phyloP scores from a whole-genome alignment of 805 yeast genomes.

The Diddensiella santjacobensis region DNA sequence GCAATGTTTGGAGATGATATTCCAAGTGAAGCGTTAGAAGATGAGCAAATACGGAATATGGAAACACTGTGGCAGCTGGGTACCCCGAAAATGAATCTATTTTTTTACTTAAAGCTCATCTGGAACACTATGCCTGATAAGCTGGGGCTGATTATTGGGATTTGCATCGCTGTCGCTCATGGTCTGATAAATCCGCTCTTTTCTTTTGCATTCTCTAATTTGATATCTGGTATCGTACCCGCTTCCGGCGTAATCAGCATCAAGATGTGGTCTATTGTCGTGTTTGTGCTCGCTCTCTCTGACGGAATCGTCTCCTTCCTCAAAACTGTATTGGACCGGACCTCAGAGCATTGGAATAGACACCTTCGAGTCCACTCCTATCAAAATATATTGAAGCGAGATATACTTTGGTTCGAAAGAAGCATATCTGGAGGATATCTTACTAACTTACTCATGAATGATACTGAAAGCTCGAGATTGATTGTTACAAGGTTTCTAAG shows the following conservation, averaged over 20 bases:
- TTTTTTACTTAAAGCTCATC: background rate
- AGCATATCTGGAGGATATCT: conserved; percentile 46
- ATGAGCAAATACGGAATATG: background rate
- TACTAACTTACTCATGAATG: conserved; percentile 71
- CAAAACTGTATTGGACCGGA: conserved; percentile 46
- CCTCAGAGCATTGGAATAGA: conserved; percentile 67
- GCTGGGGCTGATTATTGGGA: conserved; percentile 43
- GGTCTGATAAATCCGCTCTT: conserved; percentile 74
- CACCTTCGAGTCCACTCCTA: conserved; percentile 50
- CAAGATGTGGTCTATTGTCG: conserved; percentile 64
- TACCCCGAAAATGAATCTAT: background rate
- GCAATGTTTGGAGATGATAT: conserved; percentile 1
- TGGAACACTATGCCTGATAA: conserved; percentile 18
- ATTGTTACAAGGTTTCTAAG: conserved; percentile 61
- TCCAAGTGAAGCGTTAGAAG: background rate
- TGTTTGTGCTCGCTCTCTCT: conserved; percentile 55
- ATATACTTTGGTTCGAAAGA: conserved; percentile 15
- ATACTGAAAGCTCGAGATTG: conserved; percentile 69
- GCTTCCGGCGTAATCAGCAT: conserved; percentile 20
- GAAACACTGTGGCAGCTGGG: background rate
- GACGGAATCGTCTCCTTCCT: conserved; percentile 59
- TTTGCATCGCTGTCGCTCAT: conserved; percentile 48
- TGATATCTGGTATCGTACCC: conserved; percentile 62
- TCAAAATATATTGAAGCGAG: conserved; percentile 38
- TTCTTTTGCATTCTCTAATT: conserved; percentile 69